phyloP scores from a whole-genome alignment of 345 rosid genomes.

The Eucalyptus melliodora region DNA sequence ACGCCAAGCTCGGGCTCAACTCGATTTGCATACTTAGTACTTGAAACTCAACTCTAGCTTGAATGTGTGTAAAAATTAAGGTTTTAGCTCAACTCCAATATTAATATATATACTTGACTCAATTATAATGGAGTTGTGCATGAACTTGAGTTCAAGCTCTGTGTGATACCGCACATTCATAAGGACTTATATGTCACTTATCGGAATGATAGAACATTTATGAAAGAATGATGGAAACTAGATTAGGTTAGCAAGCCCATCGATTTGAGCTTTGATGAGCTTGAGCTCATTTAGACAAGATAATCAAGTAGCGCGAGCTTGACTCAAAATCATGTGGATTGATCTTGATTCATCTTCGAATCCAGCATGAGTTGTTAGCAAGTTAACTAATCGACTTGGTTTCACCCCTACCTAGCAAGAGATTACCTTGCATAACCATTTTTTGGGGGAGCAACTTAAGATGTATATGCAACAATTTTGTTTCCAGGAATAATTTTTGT shows the following conservation, averaged over 20 bases:
- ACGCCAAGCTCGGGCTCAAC: neutral
- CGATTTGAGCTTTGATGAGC: neutral
- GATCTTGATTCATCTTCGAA: neutral
- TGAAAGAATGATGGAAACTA: neutral
- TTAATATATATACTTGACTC: neutral
- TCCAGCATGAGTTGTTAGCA: neutral
- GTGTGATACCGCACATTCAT: neutral
- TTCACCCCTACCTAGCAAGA: neutral
- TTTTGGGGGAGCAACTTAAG: neutral
- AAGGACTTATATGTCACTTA: neutral
- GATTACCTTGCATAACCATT: neutral
- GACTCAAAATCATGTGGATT: neutral
- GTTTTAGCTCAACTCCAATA: neutral
- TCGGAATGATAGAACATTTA: neutral
- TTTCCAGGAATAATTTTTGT: no score
- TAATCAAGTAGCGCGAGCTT: neutral
- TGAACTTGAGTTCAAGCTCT: neutral
- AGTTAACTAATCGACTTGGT: neutral
- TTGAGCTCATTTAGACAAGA: neutral
- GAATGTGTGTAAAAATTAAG: neutral
- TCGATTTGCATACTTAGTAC: neutral
- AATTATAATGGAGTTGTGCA: neutral
- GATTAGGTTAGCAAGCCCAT: neutral
- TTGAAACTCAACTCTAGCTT: neutral
- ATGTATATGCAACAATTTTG: no score